Conservation (phyloP, 176 grass and related monocot species). For the barley (Hordeum vulgare) region DNA sequence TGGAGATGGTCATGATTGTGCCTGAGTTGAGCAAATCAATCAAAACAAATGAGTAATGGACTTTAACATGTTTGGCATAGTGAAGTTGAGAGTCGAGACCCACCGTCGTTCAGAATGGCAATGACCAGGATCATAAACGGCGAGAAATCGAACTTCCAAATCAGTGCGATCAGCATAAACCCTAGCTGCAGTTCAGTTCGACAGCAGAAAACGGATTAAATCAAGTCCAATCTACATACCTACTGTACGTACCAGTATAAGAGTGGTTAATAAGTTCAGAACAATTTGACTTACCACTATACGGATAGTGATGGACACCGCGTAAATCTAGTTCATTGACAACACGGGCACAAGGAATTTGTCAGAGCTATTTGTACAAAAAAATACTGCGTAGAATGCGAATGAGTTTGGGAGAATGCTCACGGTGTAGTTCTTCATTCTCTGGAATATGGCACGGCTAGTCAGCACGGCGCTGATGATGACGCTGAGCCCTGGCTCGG, state of each 20-base stretch:
- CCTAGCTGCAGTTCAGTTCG: constrained; percentile 59
- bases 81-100: background rate
- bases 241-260: background rate
- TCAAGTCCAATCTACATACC: background rate
- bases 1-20: constrained; percentile 98
- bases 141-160: constrained; percentile 98
- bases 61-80: background rate
- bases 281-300: constrained; percentile 71
- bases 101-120: constrained; percentile 94
- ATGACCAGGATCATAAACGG: constrained; percentile 98
- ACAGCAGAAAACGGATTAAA: background rate
- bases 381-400: background rate
- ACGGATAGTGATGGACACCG: constrained; percentile 95
- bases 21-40: constrained; percentile 24
- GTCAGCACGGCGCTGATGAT: constrained; percentile 99
- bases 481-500: constrained; percentile 85
- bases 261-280: too few relatives aligned
- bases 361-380: background rate
- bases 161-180: constrained; percentile 92
- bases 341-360: constrained; percentile 7
- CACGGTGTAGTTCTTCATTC: constrained; percentile 99
- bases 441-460: constrained; percentile 90
- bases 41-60: background rate
- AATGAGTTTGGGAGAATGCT: background rate
- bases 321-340: constrained; percentile 59